Conservation (phyloP, 495 filamentous ascomycete species). For the Penicillium flavigenum region DNA sequence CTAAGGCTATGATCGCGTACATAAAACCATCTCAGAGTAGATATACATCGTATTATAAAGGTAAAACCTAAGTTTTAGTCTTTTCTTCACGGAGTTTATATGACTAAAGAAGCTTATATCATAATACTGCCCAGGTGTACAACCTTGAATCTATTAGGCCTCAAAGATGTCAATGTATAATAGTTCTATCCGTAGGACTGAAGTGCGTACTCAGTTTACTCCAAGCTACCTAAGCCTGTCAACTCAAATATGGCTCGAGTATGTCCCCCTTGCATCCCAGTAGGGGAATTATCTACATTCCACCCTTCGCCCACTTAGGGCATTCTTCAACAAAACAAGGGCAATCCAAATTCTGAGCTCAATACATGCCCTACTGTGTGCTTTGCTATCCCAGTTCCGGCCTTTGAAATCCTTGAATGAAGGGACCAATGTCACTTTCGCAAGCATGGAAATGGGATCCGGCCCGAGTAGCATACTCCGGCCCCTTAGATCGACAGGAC, state of each 20-base stretch:
- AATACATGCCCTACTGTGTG: background rate
- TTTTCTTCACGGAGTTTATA: too few species aligned
- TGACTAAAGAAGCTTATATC: too few species aligned
- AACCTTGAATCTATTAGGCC: too few species aligned
- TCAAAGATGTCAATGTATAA: too few species aligned
- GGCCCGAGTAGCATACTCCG: conserved; percentile 16
- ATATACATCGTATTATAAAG: too few species aligned
- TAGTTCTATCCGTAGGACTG: background rate
- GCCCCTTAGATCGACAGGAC: conserved; percentile 24
- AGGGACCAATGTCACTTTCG: conserved; percentile 14
- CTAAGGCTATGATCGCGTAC: too few species aligned
- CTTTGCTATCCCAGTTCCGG: conserved; percentile 3
- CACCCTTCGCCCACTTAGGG: conserved; percentile 6
- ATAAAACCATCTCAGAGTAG: too few species aligned
- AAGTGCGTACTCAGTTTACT: conserved; percentile 7
- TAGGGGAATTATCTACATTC: conserved; percentile 22
- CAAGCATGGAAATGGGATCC: background rate
- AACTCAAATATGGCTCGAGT: conserved; percentile 8
- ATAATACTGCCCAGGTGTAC: too few species aligned
- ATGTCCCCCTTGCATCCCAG: conserved; percentile 23
- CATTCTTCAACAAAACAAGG: conserved; percentile 20
- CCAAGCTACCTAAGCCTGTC: background rate
- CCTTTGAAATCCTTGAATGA: conserved; percentile 13
- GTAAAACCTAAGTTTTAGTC: too few species aligned
- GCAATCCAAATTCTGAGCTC: background rate